Evolutionary conservation across 495 filamentous ascomycete genomes (phyloP), one percentile per base, ranked within the genome.

Genomic region (Corynascus novoguineensis): DNA sequence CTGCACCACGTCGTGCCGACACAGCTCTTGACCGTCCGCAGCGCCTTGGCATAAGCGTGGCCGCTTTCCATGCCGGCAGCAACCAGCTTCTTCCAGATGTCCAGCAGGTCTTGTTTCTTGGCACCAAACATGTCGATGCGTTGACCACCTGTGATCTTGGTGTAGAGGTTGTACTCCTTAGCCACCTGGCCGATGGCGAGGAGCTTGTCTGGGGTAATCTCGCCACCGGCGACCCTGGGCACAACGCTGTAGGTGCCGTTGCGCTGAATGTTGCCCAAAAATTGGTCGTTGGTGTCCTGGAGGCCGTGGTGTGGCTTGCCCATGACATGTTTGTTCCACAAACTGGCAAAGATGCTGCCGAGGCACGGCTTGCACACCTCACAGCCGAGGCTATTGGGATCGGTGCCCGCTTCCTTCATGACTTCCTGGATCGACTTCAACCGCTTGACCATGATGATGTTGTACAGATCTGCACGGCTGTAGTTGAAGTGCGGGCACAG

Each of bases 111-210:
- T 61, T 95, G 88, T 71, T 96, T 96, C 74, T 84, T 85, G 0
- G 92, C 92, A 9, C 92, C 91, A 61, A 95, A 96, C 88, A 96
- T 86, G 67, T 97, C 92, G 65, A 96, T 96, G 41, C 92, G 82
- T 72, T 97, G 92, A 1, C 88, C 92, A 50, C 92, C 92, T 0
- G 92, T 97, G 64, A 97, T 96, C 75, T 96, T 97, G 68, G 86
- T 90, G 71, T 97, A 97, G 5, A 97, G 75, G 48, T 81, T 78
- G 58, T 91, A 96, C 65, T 93, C 86, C 76, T 90, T 91, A 1
- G 92, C 92, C 1, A 97, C 89, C 32, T 84, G 83, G 3, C 90
- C 92, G 44, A 97, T 92, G 29, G 86, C 81, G 57, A 96, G 90
- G 47, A 97, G 80, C 60, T 90, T 93, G 21, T 95, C 90, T 0